phyloP scores from a whole-genome alignment of 2,329 filamentous ascomycete genomes.

The Hirsutella rhossiliensis region DNA sequence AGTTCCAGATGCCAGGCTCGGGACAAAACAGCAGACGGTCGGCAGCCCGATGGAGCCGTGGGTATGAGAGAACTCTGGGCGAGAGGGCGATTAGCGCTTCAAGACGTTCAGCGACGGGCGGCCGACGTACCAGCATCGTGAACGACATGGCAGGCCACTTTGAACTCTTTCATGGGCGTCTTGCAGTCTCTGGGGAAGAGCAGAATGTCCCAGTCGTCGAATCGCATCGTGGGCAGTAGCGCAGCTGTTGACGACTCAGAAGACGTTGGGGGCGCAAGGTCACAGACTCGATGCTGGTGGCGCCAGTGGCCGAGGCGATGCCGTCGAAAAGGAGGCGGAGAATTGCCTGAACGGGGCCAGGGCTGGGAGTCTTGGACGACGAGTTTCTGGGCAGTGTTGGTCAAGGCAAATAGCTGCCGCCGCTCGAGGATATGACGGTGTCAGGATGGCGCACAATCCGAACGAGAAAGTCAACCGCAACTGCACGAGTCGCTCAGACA shows the following conservation, averaged over 20 bases:
- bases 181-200: slow-evolving; percentile 59
- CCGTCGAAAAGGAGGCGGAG: no score
- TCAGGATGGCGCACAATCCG: no score
- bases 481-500: no score
- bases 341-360: no score
- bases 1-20: slow-evolving; percentile 44
- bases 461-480: no score
- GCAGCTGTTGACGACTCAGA: neutral
- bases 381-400: no score
- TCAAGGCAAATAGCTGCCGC: no score
- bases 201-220: slow-evolving; percentile 76
- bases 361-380: no score
- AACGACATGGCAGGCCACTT: slow-evolving; percentile 63
- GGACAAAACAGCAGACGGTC: slow-evolving; percentile 59
- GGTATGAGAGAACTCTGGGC: slow-evolving; percentile 38
- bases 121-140: slow-evolving; percentile 29
- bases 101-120: neutral
- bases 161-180: slow-evolving; percentile 71
- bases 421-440: no score
- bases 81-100: neutral
- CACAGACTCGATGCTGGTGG: no score
- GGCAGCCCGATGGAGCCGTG: slow-evolving; percentile 42
- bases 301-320: no score
- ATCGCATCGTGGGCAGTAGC: slow-evolving; percentile 51
- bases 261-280: no score